phyloP scores from a whole-genome alignment of 768 basidiomycete species.

The Myochromella boudieri region DNA sequence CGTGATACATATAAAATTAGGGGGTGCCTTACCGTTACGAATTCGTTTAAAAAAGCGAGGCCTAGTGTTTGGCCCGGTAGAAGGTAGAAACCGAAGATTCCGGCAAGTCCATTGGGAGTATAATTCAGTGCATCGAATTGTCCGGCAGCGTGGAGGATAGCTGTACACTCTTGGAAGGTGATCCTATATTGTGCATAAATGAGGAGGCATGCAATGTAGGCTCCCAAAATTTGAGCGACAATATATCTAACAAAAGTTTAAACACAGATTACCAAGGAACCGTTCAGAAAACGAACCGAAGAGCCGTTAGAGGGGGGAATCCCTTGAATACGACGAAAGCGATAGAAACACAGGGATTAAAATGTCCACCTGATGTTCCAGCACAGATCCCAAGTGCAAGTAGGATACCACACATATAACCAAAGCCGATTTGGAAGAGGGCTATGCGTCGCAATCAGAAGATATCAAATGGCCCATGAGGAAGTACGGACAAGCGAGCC shows the following conservation, averaged over 20 bases:
- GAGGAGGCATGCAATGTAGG: conserved; percentile 58
- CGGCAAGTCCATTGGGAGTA: conserved; percentile 45
- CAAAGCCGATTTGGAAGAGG: conserved; percentile 55
- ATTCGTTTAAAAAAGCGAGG: conserved; percentile 54
- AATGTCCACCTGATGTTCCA: conserved; percentile 61
- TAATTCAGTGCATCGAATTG: conserved; percentile 26
- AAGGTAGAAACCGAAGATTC: conserved; percentile 53
- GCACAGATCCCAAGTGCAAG: conserved; percentile 54
- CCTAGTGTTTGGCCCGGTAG: conserved; percentile 43
- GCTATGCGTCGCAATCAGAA: conserved; percentile 31
- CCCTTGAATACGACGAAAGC: conserved; percentile 49
- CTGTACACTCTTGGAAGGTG: conserved; percentile 39
- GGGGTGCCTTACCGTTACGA: conserved; percentile 42
- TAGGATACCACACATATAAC: conserved; percentile 59
- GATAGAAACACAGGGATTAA: conserved; percentile 65
- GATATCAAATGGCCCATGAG: not conserved
- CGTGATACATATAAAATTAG: not conserved
- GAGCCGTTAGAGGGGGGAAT: conserved; percentile 52
- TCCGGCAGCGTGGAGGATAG: conserved; percentile 22
- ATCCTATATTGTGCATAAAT: conserved; percentile 65
- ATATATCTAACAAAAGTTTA: conserved; percentile 48
- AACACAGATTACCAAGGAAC: not conserved
- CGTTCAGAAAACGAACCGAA: conserved; percentile 32
- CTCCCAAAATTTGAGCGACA: conserved; percentile 63
- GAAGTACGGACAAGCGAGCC: conserved; percentile 48